Conservation (phyloP, 257 asterid species). For the Lavandula angustifolia region DNA sequence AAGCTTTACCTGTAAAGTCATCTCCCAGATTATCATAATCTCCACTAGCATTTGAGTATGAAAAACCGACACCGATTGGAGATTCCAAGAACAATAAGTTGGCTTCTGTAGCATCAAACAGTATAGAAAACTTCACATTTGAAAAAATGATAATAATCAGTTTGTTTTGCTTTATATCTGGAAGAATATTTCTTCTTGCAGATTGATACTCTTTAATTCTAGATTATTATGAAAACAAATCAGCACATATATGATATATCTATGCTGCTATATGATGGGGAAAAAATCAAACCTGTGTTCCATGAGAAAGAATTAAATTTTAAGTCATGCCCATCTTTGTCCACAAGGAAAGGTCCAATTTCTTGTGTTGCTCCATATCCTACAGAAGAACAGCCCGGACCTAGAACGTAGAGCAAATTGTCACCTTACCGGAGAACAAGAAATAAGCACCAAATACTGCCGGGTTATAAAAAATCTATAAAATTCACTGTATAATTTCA, state of each 20-base stretch:
- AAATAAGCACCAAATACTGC: constrained; percentile 34
- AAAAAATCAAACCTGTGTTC: constrained; percentile 63
- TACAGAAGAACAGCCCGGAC: constrained; percentile 98
- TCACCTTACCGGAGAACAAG: constrained; percentile 34
- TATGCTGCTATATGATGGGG: constrained; percentile 23
- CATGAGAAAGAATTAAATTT: constrained; percentile 71
- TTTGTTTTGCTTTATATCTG: constrained; percentile 7
- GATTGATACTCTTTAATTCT: neutral
- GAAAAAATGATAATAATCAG: neutral
- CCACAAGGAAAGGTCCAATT: constrained; percentile 87
- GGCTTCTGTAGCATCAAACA: constrained; percentile 68
- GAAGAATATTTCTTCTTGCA: constrained; percentile 6
- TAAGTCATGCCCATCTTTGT: constrained; percentile 54
- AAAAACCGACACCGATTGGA: constrained; percentile 91
- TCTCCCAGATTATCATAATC: constrained; percentile 82
- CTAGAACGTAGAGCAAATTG: constrained; percentile 46
- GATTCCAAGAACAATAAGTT: constrained; percentile 87
- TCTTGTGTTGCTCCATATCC: constrained; percentile 99
- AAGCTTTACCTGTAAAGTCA: constrained; percentile 65
- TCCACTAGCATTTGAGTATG: constrained; percentile 70
- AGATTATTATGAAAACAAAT: neutral
- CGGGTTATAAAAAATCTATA: too few species aligned
- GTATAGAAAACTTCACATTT: neutral
- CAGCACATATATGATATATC: neutral
- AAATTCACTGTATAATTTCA: too few species aligned